Evolutionary conservation across 164 flowering plant genomes (phyloP), one percentile per base, ranked within the genome.

Genomic region (Vitis cinerea): DNA sequence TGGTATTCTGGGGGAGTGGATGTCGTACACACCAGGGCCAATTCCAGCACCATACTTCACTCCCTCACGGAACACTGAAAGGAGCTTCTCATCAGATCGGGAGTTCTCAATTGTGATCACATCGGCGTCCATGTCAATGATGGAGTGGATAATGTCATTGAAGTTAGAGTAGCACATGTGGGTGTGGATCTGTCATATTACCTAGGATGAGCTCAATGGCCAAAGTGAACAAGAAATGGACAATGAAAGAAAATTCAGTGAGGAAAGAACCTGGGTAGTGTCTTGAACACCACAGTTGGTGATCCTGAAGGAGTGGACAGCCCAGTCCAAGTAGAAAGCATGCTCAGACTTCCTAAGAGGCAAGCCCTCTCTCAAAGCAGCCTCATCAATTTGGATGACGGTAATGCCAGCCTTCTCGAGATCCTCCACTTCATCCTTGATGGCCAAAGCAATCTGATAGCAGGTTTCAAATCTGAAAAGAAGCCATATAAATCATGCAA

Each of bases 91-190:
- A 58, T 87, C 88, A 0, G 90, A 87, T 3, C 90, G 69, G 11
- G 88, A 85, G 80, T 83, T 87, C 86, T 87, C 88, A 61, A 85
- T 85, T 15, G 90, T 83, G 74, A 87, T 87, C 62, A 87, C 90
- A 73, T 85, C 90, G 30, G 90, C 90, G 74, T 87, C 90, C 88
- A 87, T 83, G 81, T 85, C 77, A 1, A 85, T 85, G 65, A 87
- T 87, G 0, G 90, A 87, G 84, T 85, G 88, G 78, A 87, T 87
- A 68, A 87, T 87, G 75, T 87, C 90, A 29, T 87, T 85, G 81
- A 87, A 87, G 82, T 87, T 74, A 57, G 88, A 87, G 75, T 87
- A 87, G 84, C 90, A 87, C 87, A 85, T 87, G 84, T 87, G 90
- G 11, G 90, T 87, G 80, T 84, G 87, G 69, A 84, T 86, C 90